Evolutionary conservation across 345 rosid genomes (phyloP), one percentile per base, ranked within the genome.

Genomic region (Abelmoschus esculentus): DNA sequence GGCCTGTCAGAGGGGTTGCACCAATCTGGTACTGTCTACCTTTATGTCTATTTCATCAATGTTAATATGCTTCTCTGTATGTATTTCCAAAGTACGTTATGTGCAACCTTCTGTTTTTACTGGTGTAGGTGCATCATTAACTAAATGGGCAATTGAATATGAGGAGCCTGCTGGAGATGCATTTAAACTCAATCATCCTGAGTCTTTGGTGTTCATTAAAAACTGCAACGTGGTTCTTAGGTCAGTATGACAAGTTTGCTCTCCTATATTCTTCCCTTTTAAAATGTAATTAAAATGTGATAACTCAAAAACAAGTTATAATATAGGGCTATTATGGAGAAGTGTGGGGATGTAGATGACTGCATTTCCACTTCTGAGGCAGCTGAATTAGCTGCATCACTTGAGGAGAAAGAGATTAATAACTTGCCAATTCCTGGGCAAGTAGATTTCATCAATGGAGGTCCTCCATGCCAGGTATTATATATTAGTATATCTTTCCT

Each of bases 81-180:
- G 29, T 49, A 66, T 49, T 66, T 29, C 28, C 32, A n/a, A 49
- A n/a, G 44, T 4, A 31, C 40, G 49, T 49, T 50, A 29, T 3
- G 38, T 19, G 5, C 32, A 69, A 44, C 50, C 47, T 40, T 53
- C 22, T 54, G 19, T 12, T 53, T 18, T 69, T 29, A 49, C 57
- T 66, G 28, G 10, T 70, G 55, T 73, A 93, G 98, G 97, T 75
- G 86, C 78, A 22, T 81, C 90, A 60, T 67, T 19, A 52, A 86
- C 98, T 36, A 93, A 81, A 34, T 84, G 98, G 98, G 93, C 98
- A 2, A 90, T 93, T 26, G 97, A 93, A 81, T 90, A 85, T 78
- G 98, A 93, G 59, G 96, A 87, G 66, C 92, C 92, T 77, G 98
- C 97, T 64, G 97, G 88, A 40, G 85, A 85, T 55, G 96, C 97